Conservation (phyloP, 495 filamentous ascomycete genomes). For the Filosporella fistucella region DNA sequence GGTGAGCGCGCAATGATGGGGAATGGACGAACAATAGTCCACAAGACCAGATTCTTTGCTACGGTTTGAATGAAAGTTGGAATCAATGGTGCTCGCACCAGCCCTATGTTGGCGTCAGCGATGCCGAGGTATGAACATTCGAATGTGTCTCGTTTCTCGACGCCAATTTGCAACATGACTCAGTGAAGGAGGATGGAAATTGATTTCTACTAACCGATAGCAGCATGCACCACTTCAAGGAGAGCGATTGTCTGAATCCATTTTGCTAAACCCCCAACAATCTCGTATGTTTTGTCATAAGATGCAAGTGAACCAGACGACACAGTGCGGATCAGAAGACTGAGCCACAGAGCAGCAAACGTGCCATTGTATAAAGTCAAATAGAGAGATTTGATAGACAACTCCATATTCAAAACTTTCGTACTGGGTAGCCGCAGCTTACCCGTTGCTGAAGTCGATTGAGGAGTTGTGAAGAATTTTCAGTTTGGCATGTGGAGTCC, state of each 20-base stretch:
- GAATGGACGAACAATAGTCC: conserved; percentile 1
- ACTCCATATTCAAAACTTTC: too few relatives aligned
- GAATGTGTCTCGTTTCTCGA: background rate
- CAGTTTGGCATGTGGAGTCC: too few relatives aligned
- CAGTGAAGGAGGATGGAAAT: background rate
- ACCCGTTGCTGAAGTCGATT: too few relatives aligned
- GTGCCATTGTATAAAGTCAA: conserved; percentile 1
- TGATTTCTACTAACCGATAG: background rate
- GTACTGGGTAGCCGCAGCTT: too few relatives aligned
- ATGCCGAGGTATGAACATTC: background rate
- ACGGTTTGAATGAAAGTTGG: conserved; percentile 1
- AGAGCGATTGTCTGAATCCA: background rate
- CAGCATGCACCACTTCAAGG: conserved; percentile 2
- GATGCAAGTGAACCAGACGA: background rate
- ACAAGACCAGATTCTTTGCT: background rate
- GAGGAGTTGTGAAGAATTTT: too few relatives aligned
- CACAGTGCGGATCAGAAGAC: background rate
- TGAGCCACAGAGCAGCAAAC: background rate
- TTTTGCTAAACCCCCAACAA: conserved; percentile 1
- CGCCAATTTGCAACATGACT: background rate
- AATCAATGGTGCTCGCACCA: conserved; percentile 1
- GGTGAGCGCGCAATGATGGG: background rate
- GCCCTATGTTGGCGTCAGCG: background rate
- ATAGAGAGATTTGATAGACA: background rate
- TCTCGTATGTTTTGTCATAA: background rate